A percentile compares a stretch with the other conserved stretches of the same genome.
phyloP scores from a whole-genome alignment of 257 asterid genomes.

The Forsythia viridissima region DNA sequence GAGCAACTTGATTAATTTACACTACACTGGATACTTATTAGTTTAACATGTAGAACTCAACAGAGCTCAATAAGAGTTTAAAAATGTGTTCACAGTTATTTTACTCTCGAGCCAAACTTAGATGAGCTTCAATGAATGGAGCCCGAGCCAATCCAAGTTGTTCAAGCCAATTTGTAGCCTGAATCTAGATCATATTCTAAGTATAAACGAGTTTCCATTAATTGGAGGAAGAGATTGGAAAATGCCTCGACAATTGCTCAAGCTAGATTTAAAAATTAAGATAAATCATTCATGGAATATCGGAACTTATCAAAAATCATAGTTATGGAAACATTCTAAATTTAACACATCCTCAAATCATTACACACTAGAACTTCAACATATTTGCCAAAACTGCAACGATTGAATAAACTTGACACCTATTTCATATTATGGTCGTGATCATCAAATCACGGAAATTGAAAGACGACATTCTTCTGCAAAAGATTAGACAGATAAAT shows the following conservation, averaged over 20 bases:
- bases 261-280: not conserved
- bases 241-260: not conserved
- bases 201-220: not conserved
- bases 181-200: not conserved
- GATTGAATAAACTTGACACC: not conserved
- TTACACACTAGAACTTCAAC: not conserved
- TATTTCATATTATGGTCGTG: not conserved
- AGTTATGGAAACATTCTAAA: not conserved
- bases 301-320: not conserved
- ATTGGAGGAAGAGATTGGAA: not conserved
- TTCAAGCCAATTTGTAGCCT: not conserved
- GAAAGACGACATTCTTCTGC: not conserved
- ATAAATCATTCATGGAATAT: not conserved
- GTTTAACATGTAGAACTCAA: not conserved
- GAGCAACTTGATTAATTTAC: not conserved
- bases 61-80: not conserved
- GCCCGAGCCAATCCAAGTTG: not conserved
- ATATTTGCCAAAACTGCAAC: not conserved
- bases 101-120: not conserved
- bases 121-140: not conserved
- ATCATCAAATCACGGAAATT: not conserved
- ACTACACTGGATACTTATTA: not conserved
- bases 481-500: not conserved
- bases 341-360: not conserved
- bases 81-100: not conserved